Base-by-base conservation (phyloP, 208 protist genomes). In the Wallacemonas collosoma region DNA sequence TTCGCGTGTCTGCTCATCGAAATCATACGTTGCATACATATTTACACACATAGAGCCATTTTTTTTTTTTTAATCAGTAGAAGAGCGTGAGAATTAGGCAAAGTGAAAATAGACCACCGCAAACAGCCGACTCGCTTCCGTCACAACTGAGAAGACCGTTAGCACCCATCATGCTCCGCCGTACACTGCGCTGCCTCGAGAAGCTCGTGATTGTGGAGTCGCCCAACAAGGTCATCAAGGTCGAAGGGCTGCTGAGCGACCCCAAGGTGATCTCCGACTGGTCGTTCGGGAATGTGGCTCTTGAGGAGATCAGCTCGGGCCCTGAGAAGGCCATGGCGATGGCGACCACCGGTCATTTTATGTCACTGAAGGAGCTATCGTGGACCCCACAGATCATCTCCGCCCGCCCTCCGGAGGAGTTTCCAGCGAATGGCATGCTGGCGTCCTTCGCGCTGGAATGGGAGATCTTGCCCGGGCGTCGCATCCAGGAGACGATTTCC, bases 191-290 rank as follows among this genome's bases (percentile, higher is more conserved):
- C n/a, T 64, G 53, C 43, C 76, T 86, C 67, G 88, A 92, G 77
- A 93, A 93, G 76, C 76, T 97, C 50, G 88, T 97, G 51, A 95
- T 97, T 79, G 93, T 97, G 3, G 93, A 97, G 79, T 97, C 93
- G 7, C 93, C 93, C 1, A 97, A 97, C 75, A 97, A 97, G 68
- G 87, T 97, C 39, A 94, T 91, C 71, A 94, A 95, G 79, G 81
- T 97, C 40, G 89, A 95, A 70, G 87, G 83, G 2, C 82, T 96
- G 12, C 77, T 94, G 73, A 95, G 92, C 64, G 76, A 94, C 68
- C 75, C 90, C 3, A 86, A 82, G 45, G 90, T 94, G 15, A 81
- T 97, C 35, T 75, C 86, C 1, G 93, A 97, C 79, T 95, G 88
- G 89, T 93, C 88, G 12, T 95, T 95, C 68, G 68, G 73, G 45